Conservation (phyloP, 257 asterid species). For the Leonotis leonurus region DNA sequence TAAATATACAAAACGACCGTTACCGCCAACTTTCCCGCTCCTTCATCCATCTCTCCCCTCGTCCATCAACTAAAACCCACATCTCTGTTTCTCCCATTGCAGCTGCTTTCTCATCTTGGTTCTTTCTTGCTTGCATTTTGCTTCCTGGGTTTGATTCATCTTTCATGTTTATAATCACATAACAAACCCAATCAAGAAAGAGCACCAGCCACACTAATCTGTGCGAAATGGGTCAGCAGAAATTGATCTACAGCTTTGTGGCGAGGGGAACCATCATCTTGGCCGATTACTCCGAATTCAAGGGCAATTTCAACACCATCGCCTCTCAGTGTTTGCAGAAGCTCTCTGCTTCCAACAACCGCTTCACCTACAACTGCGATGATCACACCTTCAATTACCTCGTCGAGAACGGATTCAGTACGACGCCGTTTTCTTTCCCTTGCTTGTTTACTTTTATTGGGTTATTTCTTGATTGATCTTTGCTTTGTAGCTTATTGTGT, state of each 20-base stretch:
- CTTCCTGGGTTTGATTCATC: constrained; percentile 7
- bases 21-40: constrained; percentile 22
- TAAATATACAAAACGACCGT: constrained; percentile 18
- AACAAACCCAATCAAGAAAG: constrained; percentile 4
- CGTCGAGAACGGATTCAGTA: constrained; percentile 50
- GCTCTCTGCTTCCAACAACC: constrained; percentile 40
- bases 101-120: constrained; percentile 10
- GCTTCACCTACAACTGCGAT: constrained; percentile 46
- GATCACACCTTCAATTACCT: constrained; percentile 51
- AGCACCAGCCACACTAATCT: neutral
- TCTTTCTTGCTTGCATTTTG: constrained; percentile 6
- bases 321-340: constrained; percentile 52
- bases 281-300: constrained; percentile 43
- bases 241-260: constrained; percentile 48
- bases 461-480: neutral
- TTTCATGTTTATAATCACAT: constrained; percentile 10
- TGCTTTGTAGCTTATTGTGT: constrained; percentile 36
- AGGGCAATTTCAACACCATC: constrained; percentile 38
- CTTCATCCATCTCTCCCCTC: constrained; percentile 13
- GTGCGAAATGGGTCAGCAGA: constrained; percentile 59
- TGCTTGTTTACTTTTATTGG: no score
- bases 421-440: neutral
- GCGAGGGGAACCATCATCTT: constrained; percentile 45
- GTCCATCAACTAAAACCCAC: constrained; percentile 17
- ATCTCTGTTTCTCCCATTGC: no score